Base-by-base conservation (phyloP, 331 rosid genomes). In the Malus hybrid region DNA sequence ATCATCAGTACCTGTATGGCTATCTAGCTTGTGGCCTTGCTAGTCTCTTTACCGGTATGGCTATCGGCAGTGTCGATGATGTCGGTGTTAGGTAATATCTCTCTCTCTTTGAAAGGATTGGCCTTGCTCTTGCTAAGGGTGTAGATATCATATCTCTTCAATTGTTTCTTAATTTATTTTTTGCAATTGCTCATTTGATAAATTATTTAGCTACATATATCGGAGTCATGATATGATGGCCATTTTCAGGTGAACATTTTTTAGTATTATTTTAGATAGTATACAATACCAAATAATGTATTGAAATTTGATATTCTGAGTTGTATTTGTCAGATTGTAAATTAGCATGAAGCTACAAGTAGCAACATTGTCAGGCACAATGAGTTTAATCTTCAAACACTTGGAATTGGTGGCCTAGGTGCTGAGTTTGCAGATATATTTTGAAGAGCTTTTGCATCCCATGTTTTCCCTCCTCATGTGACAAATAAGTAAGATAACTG, bases 391-490 rank as follows among this genome's bases (percentile, higher is more conserved):
- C 98, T 94, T 77, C 83, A 94, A 88, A 61, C 90, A 61, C 90
- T 94, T 63, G 98, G 98, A 64, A 94, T 94, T 72, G 98, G 98
- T 71, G 98, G 98, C 52, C 71, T 94, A 83, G 83, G 95, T 67
- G 96, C 89, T 1, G 98, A 94, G 85, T 94, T 94, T 80, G 95
- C 89, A 55, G 96, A 91, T 76, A 93, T 93, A 88, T 93, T 93
- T 79, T 90, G 98, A 86, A 91, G 98, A 87, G 98, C 98, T 70
- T 94, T 94, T 85, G 96, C 98, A 22, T 94, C 98, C 48, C 98
- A 97, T 79, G 98, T 94, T 77, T 91, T 91, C 81, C 98, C 98
- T 77, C 81, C 98, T 59, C 96, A 94, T 18, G 98, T 94, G 85
- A 87, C 95, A 70, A 87, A 87, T 73, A 94, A 90, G 98, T 91